Conservation (phyloP, 257 asterid genomes). For the Parsonsia alboflavescens region DNA sequence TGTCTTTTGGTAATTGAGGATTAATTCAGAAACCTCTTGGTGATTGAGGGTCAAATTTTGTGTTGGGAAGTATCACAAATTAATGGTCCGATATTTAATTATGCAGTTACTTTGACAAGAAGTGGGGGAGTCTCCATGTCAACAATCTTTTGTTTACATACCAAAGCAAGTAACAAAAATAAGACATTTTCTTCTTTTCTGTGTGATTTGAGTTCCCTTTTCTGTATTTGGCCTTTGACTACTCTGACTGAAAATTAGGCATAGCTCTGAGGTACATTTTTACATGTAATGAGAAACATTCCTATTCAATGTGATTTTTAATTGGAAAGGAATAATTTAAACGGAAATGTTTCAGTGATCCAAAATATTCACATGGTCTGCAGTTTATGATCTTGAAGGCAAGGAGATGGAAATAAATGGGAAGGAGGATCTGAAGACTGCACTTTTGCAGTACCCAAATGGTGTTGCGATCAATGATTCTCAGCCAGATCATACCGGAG, state of each 20-base stretch:
- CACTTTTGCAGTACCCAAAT: conserved; percentile 53
- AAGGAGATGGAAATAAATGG: conserved; percentile 59
- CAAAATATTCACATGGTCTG: neutral
- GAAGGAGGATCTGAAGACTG: conserved; percentile 53
- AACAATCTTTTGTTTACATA: too few relatives aligned
- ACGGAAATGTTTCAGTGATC: neutral
- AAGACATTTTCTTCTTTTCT: neutral
- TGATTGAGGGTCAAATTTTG: neutral
- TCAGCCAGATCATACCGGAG: conserved; percentile 20
- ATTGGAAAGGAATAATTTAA: neutral
- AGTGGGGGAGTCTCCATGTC: neutral
- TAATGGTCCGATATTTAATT: neutral
- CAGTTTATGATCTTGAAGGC: conserved; percentile 8
- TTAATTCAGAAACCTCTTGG: neutral
- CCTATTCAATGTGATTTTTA: neutral
- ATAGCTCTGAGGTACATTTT: neutral
- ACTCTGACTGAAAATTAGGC: neutral
- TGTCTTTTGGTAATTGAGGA: neutral
- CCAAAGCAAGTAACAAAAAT: neutral
- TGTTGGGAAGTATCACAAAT: neutral
- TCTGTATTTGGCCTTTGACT: neutral
- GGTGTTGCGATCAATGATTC: conserved; percentile 42
- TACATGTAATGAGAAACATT: neutral
- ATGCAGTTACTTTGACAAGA: neutral
- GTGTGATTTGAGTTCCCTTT: neutral